phyloP scores from a whole-genome alignment of 768 basidiomycete species.

The Dioszegia hungarica region DNA sequence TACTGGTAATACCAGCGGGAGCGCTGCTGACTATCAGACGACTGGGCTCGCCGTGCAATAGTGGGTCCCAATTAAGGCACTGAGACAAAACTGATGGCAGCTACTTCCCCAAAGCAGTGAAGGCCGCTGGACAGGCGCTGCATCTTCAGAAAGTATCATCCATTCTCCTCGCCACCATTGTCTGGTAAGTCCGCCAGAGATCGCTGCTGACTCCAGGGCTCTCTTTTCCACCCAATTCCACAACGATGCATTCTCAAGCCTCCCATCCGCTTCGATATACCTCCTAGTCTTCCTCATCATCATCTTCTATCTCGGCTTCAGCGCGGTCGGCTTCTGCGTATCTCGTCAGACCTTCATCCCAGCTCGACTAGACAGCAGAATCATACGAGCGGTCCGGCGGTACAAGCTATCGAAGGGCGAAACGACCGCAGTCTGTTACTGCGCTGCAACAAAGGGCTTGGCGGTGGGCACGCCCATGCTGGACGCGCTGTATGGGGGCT shows the following conservation, averaged over 20 bases:
- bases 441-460: conserved; percentile 43
- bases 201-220: conserved; percentile 10
- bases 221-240: conserved; percentile 34
- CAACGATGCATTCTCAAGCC: neutral
- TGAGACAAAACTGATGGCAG: too few relatives aligned
- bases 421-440: conserved; percentile 43
- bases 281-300: conserved; percentile 3
- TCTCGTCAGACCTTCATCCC: conserved; percentile 30
- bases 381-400: neutral
- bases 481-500: conserved; percentile 41
- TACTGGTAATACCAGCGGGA: neutral
- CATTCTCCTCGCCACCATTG: conserved; percentile 31
- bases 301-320: conserved; percentile 4
- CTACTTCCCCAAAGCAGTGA: conserved; percentile 25
- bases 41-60: conserved; percentile 41
- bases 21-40: conserved; percentile 15
- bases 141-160: conserved; percentile 29
- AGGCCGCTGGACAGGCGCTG: conserved; percentile 19
- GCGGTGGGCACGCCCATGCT: conserved; percentile 40
- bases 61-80: too few relatives aligned
- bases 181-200: conserved; percentile 31
- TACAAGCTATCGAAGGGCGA: conserved; percentile 29
- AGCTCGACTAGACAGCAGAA: neutral
- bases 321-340: neutral
- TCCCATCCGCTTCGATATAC: neutral